phyloP scores from a whole-genome alignment of 441 rosid genomes.

The Viola pubescens region DNA sequence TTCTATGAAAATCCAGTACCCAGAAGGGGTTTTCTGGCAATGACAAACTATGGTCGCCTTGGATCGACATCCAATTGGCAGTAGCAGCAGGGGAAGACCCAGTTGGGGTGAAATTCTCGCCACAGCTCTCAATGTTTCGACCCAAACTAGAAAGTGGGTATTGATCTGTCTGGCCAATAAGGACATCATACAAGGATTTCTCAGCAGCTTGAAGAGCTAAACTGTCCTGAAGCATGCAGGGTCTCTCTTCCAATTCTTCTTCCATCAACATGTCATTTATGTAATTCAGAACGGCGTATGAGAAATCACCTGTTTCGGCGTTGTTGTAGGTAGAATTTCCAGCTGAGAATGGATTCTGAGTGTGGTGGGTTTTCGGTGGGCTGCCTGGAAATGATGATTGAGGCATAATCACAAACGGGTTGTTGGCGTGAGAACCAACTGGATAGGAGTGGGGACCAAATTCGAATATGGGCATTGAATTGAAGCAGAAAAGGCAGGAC shows the following conservation, averaged over 20 bases:
- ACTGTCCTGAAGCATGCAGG: slow-evolving; percentile 70
- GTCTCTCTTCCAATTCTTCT: slow-evolving; percentile 54
- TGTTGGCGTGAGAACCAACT: too few relatives aligned
- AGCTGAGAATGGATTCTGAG: slow-evolving; percentile 6
- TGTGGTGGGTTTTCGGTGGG: not conserved
- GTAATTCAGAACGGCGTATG: slow-evolving; percentile 16
- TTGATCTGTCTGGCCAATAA: slow-evolving; percentile 42
- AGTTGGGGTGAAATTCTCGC: slow-evolving; percentile 8
- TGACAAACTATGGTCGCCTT: slow-evolving; percentile 2
- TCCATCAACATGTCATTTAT: slow-evolving; percentile 78
- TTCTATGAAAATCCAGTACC: too few relatives aligned
- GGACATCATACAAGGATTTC: slow-evolving; percentile 58
- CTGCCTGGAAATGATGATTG: not conserved
- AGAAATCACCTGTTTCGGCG: slow-evolving; percentile 15
- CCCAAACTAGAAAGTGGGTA: slow-evolving; percentile 11
- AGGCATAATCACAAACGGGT: not conserved
- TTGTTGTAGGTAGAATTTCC: slow-evolving; percentile 20
- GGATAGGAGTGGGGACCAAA: not conserved
- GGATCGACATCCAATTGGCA: slow-evolving; percentile 12
- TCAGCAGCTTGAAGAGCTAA: slow-evolving; percentile 83
- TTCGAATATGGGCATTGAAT: not conserved
- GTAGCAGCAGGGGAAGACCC: slow-evolving; percentile 10
- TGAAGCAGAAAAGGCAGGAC: slow-evolving; percentile 1
- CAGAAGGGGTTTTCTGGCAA: too few relatives aligned
- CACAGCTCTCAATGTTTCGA: slow-evolving; percentile 11